Base-by-base conservation (phyloP, 2,329 filamentous ascomycete species). In the Mycosphaerella sp. region DNA sequence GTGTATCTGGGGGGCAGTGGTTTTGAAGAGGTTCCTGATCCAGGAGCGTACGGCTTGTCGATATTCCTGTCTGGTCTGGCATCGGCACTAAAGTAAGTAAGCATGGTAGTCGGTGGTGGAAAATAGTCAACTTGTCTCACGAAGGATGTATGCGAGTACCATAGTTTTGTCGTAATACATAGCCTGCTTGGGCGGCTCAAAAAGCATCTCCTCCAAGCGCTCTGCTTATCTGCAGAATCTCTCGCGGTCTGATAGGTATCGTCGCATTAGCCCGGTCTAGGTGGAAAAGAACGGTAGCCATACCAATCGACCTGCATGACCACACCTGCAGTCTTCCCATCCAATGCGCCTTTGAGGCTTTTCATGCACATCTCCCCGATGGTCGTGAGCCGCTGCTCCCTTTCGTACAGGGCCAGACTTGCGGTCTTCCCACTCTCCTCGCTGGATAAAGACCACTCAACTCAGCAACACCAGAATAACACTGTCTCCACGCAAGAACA, bases 401-500 rank as follows among this genome's bases (percentile, higher is more conserved):
- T 5, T 25, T 25, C 21, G 21, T 25, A 25, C 21, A 25, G 21
- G 21, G 21, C 21, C 21, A 25, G 3, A 25, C 21, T 25, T 25
- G 21, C 21, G 21, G 3, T 36, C 21, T 17, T 30, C 18, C 40
- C 28, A 8, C 21, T 25, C 6, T 7, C 6, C 16, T 12, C 12
- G 4, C 36, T 60, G 27, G 17, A 17, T 35, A 30, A 14, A 48
- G 6, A 37, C 36, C 30, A 16, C 54, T 59, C 56, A 57, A 75
- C 86, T 91, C 66, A 94, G 76, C 62, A 94, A 75, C 54, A 95
- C 88, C 61, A 94, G 75, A 64, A 95, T 91, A 60, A 95, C 89
- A 41, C 86, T 89, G 68, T 95, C 89, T 54, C 89, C 89, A 69
- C 89, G 78, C 59, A 95, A 72, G 70, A 95, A 94, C 90, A 96